phyloP scores from a whole-genome alignment of 2,329 filamentous ascomycete genomes.

The Fusarium tuaranense region DNA sequence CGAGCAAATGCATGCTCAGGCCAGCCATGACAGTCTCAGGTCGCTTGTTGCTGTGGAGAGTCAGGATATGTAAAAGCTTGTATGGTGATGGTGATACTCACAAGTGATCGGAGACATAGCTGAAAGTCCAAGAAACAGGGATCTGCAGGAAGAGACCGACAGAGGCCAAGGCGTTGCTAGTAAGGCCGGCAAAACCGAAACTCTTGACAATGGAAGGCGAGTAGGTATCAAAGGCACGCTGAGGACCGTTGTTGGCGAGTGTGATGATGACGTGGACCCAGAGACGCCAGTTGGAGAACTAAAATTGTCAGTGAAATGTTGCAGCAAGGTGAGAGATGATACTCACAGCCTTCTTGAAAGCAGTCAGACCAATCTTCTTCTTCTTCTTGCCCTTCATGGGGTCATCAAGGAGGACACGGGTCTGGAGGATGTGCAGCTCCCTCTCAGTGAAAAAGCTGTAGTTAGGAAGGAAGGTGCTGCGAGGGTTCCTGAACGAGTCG shows the following conservation, averaged over 20 bases:
- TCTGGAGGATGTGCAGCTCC: conserved; percentile 56
- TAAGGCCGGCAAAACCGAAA: conserved; percentile 62
- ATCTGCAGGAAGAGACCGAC: conserved; percentile 66
- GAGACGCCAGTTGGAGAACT: conserved; percentile 64
- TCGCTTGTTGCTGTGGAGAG: conserved; percentile 53
- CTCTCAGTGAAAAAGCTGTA: conserved; percentile 52
- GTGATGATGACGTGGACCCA: conserved; percentile 65
- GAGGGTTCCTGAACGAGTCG: conserved; percentile 58
- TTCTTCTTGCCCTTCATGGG: conserved; percentile 62
- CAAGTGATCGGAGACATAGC: conserved; percentile 64
- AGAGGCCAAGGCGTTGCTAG: conserved; percentile 65
- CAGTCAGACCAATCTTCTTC: conserved; percentile 56
- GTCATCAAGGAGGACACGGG: conserved; percentile 56
- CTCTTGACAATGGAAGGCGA: conserved; percentile 64
- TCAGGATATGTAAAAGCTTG: neutral
- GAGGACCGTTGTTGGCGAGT: conserved; percentile 60
- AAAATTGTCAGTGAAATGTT: neutral
- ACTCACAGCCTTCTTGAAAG: conserved; percentile 58
- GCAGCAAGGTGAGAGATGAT: rapidly evolving
- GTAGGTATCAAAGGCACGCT: conserved; percentile 63
- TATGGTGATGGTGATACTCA: conserved; percentile 45
- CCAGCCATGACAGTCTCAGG: conserved; percentile 65
- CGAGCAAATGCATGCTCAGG: conserved; percentile 60
- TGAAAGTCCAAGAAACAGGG: conserved; percentile 63
- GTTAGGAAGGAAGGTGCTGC: conserved; percentile 54